These are phyloP conservation scores for Symbiodinium pilosum DNA, from an alignment of 73 alveolate species.

Conservation along the genomic window DNA sequence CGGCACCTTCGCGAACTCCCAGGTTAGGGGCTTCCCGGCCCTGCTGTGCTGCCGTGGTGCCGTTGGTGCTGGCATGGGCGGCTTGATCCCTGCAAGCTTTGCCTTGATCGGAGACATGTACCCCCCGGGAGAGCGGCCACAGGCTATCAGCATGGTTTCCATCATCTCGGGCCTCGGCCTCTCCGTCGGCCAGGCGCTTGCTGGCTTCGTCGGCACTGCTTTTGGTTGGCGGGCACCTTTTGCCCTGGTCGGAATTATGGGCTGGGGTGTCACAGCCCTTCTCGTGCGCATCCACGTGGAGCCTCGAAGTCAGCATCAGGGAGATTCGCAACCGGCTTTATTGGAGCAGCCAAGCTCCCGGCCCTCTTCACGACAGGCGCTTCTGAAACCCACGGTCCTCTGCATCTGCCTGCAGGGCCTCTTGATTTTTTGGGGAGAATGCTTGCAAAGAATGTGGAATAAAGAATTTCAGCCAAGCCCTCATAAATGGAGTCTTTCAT, in stretches of 20 bases:
- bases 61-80: constrained; percentile 75
- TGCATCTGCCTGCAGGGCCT: constrained; percentile 56
- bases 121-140: constrained; percentile 48
- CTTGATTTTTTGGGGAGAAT: no score
- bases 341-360: not conserved
- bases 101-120: constrained; percentile 75
- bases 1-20: constrained; percentile 71
- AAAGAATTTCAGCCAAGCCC: no score
- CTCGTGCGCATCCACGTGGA: not conserved
- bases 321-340: no score
- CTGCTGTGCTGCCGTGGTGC: constrained; percentile 73
- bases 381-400: constrained; percentile 46
- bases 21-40: constrained; percentile 18
- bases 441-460: no score
- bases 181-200: constrained; percentile 57
- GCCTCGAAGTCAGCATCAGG: not conserved
- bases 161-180: constrained; percentile 54
- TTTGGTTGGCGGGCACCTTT: constrained; percentile 93
- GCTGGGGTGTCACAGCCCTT: constrained; percentile 8
- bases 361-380: not conserved
- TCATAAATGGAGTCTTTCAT: no score
- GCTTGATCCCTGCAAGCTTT: constrained; percentile 60
- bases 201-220: constrained; percentile 39
- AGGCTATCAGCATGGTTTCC: not conserved
- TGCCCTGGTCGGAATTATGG: constrained; percentile 58